Evolutionary conservation across 78 protist species (phyloP).

Genomic region (Salpingoeca rosetta): DNA sequence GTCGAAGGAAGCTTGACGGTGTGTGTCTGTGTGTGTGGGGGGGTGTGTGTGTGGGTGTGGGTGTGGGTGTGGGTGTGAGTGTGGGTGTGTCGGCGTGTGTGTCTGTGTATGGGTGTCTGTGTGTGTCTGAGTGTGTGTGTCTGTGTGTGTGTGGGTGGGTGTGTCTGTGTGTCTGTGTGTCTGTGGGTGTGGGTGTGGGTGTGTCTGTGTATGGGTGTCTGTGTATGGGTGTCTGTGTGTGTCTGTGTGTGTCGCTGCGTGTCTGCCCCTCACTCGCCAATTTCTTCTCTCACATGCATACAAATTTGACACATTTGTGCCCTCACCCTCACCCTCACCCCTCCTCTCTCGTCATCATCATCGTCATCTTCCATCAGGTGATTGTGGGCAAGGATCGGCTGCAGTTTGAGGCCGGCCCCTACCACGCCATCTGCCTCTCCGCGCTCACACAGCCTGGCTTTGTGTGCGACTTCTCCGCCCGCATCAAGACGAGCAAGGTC

Average conservation of each 20-base stretch:
- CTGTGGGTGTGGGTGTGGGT: background rate
- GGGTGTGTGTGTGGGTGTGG: too few relatives aligned
- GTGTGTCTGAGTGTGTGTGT: background rate
- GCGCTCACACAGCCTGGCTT: background rate
- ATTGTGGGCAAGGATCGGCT: background rate
- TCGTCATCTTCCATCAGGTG: background rate
- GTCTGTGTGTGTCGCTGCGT: background rate
- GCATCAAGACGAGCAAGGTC: background rate
- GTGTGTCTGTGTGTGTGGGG: background rate
- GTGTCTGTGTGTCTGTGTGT: background rate
- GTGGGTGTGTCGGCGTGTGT: background rate
- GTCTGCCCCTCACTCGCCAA: background rate
- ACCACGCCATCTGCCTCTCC: background rate
- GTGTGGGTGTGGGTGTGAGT: background rate
- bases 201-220: background rate
- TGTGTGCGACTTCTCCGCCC: background rate
- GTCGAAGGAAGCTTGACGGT: background rate
- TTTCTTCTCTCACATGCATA: background rate
- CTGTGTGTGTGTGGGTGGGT: background rate
- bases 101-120: background rate
- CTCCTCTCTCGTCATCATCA: background rate
- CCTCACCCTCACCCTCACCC: background rate
- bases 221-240: background rate
- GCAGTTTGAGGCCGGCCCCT: background rate
- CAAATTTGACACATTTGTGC: background rate